Conservation (phyloP, 176 grass and related monocot species). For the Oryza longistaminata region DNA sequence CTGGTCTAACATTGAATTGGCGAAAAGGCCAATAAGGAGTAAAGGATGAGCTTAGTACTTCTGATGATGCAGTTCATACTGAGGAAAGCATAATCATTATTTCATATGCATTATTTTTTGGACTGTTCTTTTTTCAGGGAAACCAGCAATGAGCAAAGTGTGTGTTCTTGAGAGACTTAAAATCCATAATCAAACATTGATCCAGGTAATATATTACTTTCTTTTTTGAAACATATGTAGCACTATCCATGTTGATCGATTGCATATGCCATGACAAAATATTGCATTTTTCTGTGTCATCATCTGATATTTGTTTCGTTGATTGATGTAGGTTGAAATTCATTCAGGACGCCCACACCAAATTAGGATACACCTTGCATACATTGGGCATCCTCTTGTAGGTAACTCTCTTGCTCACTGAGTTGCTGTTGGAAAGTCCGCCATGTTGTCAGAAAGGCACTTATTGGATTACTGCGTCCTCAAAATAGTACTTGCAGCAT, state of each 20-base stretch:
- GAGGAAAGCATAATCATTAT: conserved; percentile 6
- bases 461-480: conserved; percentile 9
- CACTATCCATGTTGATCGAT: neutral
- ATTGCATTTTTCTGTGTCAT: conserved; percentile 15
- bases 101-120: conserved; percentile 24
- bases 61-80: conserved; percentile 8
- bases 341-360: conserved; percentile 86
- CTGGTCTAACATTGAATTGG: neutral
- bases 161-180: conserved; percentile 68
- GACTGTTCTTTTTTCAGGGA: conserved; percentile 51
- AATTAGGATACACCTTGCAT: conserved; percentile 88
- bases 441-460: neutral
- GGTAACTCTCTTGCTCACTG: conserved; percentile 37
- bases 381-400: conserved; percentile 80
- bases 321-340: conserved; percentile 73
- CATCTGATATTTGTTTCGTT: conserved; percentile 16
- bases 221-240: conserved; percentile 17
- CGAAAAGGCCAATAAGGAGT: neutral
- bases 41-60: conserved; percentile 8
- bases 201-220: conserved; percentile 53
- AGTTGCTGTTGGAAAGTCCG: neutral
- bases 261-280: neutral
- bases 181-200: conserved; percentile 64
- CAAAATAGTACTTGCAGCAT: neutral
- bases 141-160: conserved; percentile 84